Evolutionary conservation across 140 eudicot species (phyloP).

Genomic region (Flaveria floridana): DNA sequence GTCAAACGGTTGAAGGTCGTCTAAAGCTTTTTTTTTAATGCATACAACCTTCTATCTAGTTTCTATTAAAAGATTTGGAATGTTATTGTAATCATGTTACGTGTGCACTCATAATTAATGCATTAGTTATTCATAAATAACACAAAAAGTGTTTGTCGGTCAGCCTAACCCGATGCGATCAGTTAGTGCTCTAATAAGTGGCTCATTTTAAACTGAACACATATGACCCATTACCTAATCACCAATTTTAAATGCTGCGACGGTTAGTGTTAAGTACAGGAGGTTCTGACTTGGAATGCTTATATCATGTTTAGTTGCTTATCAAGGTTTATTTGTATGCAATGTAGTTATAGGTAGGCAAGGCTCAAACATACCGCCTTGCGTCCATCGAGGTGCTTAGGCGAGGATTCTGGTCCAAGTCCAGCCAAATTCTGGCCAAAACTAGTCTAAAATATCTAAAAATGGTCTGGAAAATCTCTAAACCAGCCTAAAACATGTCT

Average conservation of each 20-base stretch:
- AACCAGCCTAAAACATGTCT: no score
- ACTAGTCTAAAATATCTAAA: no score
- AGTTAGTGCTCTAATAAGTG: neutral
- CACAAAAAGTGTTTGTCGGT: neutral
- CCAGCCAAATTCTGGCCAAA: no score
- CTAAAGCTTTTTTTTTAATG: neutral
- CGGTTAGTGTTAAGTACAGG: neutral
- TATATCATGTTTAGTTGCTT: neutral
- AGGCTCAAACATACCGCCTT: no score
- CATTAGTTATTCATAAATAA: neutral
- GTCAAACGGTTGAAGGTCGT: neutral
- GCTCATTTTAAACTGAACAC: neutral
- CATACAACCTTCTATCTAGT: neutral
- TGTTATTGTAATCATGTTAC: neutral
- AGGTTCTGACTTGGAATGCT: neutral
- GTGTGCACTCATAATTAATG: neutral
- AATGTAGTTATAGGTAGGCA: neutral
- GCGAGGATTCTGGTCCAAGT: no score
- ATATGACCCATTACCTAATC: neutral
- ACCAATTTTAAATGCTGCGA: slow-evolving; percentile 1
- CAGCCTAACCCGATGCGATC: neutral
- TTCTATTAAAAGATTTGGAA: neutral
- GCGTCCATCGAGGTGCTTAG: neutral
- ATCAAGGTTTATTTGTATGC: slow-evolving; percentile 1
- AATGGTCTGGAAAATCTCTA: no score